A percentile compares a stretch with the other conserved stretches of the same genome.
Evolutionary conservation across 495 filamentous ascomycete genomes (phyloP).

Genomic region (Talaromyces borbonicus): DNA sequence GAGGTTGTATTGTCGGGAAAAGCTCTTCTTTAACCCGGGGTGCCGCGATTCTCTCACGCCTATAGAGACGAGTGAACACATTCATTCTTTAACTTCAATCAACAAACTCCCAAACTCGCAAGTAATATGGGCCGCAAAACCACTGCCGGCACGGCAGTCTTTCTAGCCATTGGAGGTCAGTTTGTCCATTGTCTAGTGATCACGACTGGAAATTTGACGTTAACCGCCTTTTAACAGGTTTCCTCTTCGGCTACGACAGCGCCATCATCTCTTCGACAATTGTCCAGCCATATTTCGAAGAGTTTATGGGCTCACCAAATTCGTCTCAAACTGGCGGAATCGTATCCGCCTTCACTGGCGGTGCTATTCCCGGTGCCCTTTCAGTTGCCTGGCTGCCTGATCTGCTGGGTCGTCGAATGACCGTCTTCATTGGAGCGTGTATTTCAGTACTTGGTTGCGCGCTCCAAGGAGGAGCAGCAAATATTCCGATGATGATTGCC

Average conservation of each 20-base stretch:
- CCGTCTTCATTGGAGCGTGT: conserved; percentile 38
- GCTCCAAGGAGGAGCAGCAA: conserved; percentile 39
- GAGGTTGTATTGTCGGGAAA: too few species aligned
- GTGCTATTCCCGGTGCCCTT: conserved; percentile 42
- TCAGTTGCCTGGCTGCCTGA: conserved; percentile 37
- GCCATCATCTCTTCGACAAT: conserved; percentile 36
- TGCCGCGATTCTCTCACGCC: too few species aligned
- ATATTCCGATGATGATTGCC: conserved; percentile 42
- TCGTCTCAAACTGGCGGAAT: conserved; percentile 39
- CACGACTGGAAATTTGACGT: too few species aligned
- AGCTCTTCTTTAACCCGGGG: too few species aligned
- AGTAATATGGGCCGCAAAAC: too few species aligned
- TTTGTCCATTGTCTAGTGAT: too few species aligned
- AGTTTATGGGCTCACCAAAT: conserved; percentile 24
- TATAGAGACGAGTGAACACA: too few species aligned
- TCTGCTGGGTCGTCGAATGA: conserved; percentile 31
- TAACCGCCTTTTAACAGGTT: too few species aligned
- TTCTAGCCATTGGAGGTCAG: too few species aligned
- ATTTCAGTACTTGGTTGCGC: conserved; percentile 37
- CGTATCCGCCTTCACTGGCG: conserved; percentile 38
- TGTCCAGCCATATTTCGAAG: conserved; percentile 31
- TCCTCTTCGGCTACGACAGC: conserved; percentile 26
- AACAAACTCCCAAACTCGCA: too few species aligned
- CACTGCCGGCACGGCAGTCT: too few species aligned
- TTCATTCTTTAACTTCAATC: too few species aligned